Conservation (phyloP, 148 eudicot genomes). For the Polygonum maritimum region DNA sequence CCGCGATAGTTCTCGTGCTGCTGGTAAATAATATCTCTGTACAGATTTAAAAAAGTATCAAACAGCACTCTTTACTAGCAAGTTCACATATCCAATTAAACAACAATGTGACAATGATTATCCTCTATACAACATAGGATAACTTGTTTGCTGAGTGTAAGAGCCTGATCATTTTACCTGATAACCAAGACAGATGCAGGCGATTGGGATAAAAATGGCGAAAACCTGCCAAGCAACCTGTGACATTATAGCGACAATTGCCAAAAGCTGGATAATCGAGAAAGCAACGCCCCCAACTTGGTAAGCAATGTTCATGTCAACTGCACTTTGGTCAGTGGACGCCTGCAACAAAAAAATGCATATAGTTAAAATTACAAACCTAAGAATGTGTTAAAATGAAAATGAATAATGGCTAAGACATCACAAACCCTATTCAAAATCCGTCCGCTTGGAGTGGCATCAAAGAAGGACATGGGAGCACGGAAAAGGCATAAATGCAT, state of each 20-base stretch:
- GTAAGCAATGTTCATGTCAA: conserved; percentile 42
- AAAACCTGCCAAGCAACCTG: conserved; percentile 72
- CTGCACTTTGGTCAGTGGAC: conserved; percentile 62
- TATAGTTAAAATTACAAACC: background rate
- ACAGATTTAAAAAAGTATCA: background rate
- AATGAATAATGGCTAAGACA: background rate
- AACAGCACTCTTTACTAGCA: background rate
- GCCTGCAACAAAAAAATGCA: conserved; percentile 27
- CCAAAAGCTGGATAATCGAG: conserved; percentile 45
- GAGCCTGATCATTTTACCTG: conserved; percentile 31
- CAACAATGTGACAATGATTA: background rate
- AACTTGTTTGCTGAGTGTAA: background rate
- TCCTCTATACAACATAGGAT: background rate
- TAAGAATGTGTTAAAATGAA: background rate
- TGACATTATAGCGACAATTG: conserved; percentile 57
- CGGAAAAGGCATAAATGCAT: conserved; percentile 62
- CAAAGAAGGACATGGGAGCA: conserved; percentile 80
- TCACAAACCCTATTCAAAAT: conserved; percentile 48
- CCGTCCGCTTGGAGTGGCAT: conserved; percentile 69
- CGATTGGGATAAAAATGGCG: conserved; percentile 43
- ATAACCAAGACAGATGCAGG: conserved; percentile 46
- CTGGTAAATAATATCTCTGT: conserved; percentile 51
- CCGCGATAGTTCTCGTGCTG: conserved; percentile 57
- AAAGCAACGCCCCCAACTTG: conserved; percentile 40
- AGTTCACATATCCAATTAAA: background rate